Evolutionary conservation across 306 rosid species (phyloP), one percentile per base, ranked within the genome.

Genomic region (Crotalaria pallida): DNA sequence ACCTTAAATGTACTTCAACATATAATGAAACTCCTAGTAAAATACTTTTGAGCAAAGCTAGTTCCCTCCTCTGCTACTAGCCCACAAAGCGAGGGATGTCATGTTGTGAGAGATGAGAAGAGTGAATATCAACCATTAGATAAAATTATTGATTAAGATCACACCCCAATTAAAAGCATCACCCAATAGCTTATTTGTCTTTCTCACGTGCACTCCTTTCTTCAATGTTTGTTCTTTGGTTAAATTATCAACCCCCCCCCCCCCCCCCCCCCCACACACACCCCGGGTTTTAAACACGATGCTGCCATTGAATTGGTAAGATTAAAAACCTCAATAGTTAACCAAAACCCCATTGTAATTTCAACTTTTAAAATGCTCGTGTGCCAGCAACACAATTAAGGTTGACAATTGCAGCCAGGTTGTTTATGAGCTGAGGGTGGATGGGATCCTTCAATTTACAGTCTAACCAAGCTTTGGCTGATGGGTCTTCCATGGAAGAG

Each of bases 381-480:
- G 8, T 40, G 4, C 45, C 12, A 40, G 45, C 45, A 40, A 40
- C 45, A 40, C n/a, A 4, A 10, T 40, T 40, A 40, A 40, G n/a
- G n/a, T 5, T 1, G 45, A 40, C 44, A 2, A 40, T 10, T 3
- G 15, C 12, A 7, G 12, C 1, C 2, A 36, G 43, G 83, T 88
- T 88, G 31, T 85, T 87, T 34, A 85, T 88, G 69, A 88, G 90
- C 66, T 88, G 88, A 24, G 88, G 90, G 31, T 83, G 79, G 67
- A 88, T 79, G 19, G 85, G 88, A 68, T 88, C 94, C 67, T 85
- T 88, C 7, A 85, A 79, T 64, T 81, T 81, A 7, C 85, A 81
- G 77, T 88, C 90, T 75, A 88, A 83, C 94, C 94, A 88, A 12
- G 87, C 84, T 41, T 83, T 85, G 50, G 86, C 84, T 4, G 88